Conservation (phyloP, 768 basidiomycete genomes). For the Termitomyces sp. region DNA sequence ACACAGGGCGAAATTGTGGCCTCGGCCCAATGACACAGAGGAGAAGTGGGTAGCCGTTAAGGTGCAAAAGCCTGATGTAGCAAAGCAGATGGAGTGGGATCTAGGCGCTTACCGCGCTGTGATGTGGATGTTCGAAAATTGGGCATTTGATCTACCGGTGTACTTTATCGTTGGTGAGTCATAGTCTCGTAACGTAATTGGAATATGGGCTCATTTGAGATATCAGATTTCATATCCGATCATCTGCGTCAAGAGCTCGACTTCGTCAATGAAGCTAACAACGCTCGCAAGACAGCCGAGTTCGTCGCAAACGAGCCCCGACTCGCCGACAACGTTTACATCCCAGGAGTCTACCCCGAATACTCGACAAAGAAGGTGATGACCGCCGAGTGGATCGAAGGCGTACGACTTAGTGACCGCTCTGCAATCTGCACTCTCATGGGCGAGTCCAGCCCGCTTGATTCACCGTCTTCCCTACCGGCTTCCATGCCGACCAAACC, state of each 20-base stretch:
- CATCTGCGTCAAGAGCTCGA: slow-evolving; percentile 83
- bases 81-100: slow-evolving; percentile 84
- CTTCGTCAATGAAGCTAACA: slow-evolving; percentile 74
- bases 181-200: background rate
- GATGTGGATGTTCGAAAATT: slow-evolving; percentile 76
- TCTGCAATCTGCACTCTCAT: slow-evolving; percentile 49
- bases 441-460: slow-evolving; percentile 34
- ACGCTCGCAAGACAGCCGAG: slow-evolving; percentile 63
- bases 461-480: slow-evolving; percentile 13
- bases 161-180: slow-evolving; percentile 70
- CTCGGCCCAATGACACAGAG: slow-evolving; percentile 30
- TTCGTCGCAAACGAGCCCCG: slow-evolving; percentile 67
- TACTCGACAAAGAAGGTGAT: slow-evolving; percentile 74
- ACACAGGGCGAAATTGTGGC: slow-evolving; percentile 63
- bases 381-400: slow-evolving; percentile 83
- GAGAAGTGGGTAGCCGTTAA: slow-evolving; percentile 86
- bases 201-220: background rate
- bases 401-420: slow-evolving; percentile 67
- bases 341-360: slow-evolving; percentile 70
- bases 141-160: slow-evolving; percentile 82
- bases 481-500: slow-evolving; percentile 26
- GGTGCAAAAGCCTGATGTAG: slow-evolving; percentile 85
- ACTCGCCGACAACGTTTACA: slow-evolving; percentile 65
- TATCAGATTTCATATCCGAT: slow-evolving; percentile 70
- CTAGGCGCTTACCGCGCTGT: slow-evolving; percentile 61